Base-by-base conservation (phyloP, 1,284 basidiomycete genomes). In the Microbotryum violaceum region DNA sequence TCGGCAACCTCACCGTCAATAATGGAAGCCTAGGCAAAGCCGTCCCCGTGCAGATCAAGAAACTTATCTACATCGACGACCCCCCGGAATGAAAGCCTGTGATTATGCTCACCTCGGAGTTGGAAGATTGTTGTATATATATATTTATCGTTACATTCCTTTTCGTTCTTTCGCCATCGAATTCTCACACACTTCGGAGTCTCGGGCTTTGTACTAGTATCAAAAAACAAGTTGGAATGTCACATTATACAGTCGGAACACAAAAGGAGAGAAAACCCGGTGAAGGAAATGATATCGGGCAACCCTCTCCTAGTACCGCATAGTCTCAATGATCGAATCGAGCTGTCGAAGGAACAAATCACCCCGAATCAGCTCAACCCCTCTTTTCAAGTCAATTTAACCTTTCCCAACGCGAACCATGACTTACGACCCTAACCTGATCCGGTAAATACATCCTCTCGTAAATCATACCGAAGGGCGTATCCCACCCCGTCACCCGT, bases 401-500 rank as follows among this genome's bases (percentile, higher is more conserved):
- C 27, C 27, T 6, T 27, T 27, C 21, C 8, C 18, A 25, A 20
- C 52, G 25, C 4, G 25, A 9, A 27, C 14, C 12, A 8, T 5
- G 9, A 33, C 64, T 49, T 16, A 66, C 57, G 49, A 93, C 79
- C 55, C 90, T 82, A 62, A 94, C 79, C 4, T 86, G 80, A 72
- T 94, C 91, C 0, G 91, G 91, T 72, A 92, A 85, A 76, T 88
- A 85, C 75, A 94, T 93, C 74, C 89, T 91, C 78, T 94, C 91
- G 71, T 84, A 93, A 55, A 87, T 82, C 71, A 92, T 90, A 10
- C 62, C 62, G 33, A 70, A 68, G 27, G 68, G 68, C 5, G 69
- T 71, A 18, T 94, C 91, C 91, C 91, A 93, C 29, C 88, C 89
- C 14, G 87, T 83, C 31, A 94, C 83, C 51, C 91, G 78, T 70